phyloP scores from a whole-genome alignment of 257 asterid species.

The Nicotiana undulata region DNA sequence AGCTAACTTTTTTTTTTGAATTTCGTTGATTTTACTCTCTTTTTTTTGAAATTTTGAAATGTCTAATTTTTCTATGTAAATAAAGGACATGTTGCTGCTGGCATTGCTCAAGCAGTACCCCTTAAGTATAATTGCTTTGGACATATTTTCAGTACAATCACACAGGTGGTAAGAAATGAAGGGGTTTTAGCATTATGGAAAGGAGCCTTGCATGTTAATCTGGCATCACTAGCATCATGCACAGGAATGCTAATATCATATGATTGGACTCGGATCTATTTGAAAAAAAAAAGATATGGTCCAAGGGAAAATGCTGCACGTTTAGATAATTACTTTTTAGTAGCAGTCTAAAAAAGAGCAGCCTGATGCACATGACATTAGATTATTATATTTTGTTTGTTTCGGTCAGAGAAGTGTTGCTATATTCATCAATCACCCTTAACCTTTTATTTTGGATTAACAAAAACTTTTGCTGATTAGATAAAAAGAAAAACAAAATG shows the following conservation, averaged over 20 bases:
- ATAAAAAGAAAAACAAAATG: neutral
- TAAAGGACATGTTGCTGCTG: neutral
- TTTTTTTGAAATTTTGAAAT: too few species aligned
- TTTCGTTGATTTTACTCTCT: too few species aligned
- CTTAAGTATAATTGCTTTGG: neutral
- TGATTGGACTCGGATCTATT: neutral
- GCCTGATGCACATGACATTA: slow-evolving; percentile 34
- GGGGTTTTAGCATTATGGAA: slow-evolving; percentile 12
- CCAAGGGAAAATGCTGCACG: neutral
- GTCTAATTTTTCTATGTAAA: too few species aligned
- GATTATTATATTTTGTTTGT: too few species aligned
- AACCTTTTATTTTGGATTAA: too few species aligned
- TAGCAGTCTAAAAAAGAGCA: too few species aligned
- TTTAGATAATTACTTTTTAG: neutral
- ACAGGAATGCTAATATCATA: slow-evolving; percentile 9
- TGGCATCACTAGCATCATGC: neutral
- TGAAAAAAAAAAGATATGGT: slow-evolving; percentile 3
- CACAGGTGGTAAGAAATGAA: neutral
- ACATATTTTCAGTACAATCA: neutral
- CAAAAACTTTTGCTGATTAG: too few species aligned
- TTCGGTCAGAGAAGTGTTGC: too few species aligned
- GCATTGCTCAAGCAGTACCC: neutral
- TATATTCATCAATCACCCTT: too few species aligned
- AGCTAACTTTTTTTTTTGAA: too few species aligned
- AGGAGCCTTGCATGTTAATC: neutral